phyloP scores from a whole-genome alignment of 2,329 filamentous ascomycete species.

The Fusarium solani-melongenae region DNA sequence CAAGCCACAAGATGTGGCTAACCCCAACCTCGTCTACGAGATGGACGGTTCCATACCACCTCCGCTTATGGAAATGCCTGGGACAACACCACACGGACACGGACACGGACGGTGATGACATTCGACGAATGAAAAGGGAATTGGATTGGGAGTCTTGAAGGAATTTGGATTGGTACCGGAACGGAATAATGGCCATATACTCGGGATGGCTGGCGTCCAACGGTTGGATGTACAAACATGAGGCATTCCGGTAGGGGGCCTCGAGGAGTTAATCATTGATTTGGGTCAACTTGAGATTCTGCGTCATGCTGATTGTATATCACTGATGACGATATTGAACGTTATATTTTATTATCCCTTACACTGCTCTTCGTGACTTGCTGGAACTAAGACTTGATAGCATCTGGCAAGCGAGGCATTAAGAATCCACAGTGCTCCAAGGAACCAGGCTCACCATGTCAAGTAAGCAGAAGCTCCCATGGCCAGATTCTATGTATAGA shows the following conservation, averaged over 20 bases:
- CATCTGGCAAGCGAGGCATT: background rate
- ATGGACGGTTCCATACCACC: constrained; percentile 36
- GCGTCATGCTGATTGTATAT: constrained; percentile 2
- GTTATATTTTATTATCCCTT: background rate
- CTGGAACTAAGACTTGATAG: background rate
- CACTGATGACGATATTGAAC: constrained; percentile 5
- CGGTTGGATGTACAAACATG: constrained; percentile 7
- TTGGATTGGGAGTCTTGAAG: background rate
- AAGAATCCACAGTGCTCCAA: background rate
- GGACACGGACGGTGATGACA: background rate
- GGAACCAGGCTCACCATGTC: background rate
- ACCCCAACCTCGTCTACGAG: constrained; percentile 28
- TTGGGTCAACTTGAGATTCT: background rate
- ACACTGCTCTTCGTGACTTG: background rate
- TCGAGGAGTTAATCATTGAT: constrained; percentile 19
- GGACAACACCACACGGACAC: constrained; percentile 4
- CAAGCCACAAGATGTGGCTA: constrained; percentile 11
- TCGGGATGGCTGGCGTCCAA: background rate
- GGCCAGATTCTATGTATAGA: background rate
- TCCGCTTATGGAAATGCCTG: constrained; percentile 29
- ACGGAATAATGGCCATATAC: constrained; percentile 7
- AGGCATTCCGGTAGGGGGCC: constrained; percentile 1
- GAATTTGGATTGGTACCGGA: background rate
- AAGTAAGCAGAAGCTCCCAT: background rate
- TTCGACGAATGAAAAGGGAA: background rate